These are phyloP conservation scores for Trichoderma asperelloides DNA, from an alignment of 495 filamentous ascomycete species.

Conservation along the genomic window DNA sequence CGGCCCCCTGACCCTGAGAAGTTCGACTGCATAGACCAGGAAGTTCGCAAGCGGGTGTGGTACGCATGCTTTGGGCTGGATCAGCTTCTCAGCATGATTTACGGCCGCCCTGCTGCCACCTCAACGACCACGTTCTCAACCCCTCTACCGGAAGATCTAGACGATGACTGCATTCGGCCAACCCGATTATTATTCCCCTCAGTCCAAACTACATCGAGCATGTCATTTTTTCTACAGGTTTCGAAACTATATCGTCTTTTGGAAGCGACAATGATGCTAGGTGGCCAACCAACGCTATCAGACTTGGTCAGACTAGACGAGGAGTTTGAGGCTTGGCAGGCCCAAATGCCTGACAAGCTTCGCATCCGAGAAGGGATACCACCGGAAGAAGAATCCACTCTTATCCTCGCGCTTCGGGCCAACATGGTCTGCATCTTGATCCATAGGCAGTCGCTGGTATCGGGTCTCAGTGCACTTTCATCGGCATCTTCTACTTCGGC, in stretches of 20 bases:
- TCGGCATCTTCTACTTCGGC: background rate
- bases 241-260: slow-evolving; percentile 11
- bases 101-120: slow-evolving; percentile 25
- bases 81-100: slow-evolving; percentile 28
- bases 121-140: slow-evolving; percentile 8
- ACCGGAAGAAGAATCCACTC: background rate
- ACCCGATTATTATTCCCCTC: slow-evolving; percentile 8
- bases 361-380: background rate
- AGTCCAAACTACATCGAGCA: slow-evolving; percentile 3
- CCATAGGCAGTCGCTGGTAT: slow-evolving; percentile 10
- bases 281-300: slow-evolving; percentile 2
- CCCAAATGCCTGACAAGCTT: slow-evolving; percentile 5
- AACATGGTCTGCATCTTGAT: slow-evolving; percentile 14
- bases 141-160: slow-evolving; percentile 10
- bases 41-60: slow-evolving; percentile 12
- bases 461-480: slow-evolving; percentile 9
- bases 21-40: slow-evolving; percentile 10
- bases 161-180: slow-evolving; percentile 12
- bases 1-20: slow-evolving; percentile 8
- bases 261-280: slow-evolving; percentile 6
- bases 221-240: slow-evolving; percentile 12
- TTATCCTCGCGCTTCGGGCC: slow-evolving; percentile 10
- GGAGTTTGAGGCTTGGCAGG: slow-evolving; percentile 10
- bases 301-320: slow-evolving; percentile 9
- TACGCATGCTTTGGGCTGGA: slow-evolving; percentile 28